Base-by-base conservation (phyloP, 768 basidiomycete genomes). In the Stropharia rugosoannulata region DNA sequence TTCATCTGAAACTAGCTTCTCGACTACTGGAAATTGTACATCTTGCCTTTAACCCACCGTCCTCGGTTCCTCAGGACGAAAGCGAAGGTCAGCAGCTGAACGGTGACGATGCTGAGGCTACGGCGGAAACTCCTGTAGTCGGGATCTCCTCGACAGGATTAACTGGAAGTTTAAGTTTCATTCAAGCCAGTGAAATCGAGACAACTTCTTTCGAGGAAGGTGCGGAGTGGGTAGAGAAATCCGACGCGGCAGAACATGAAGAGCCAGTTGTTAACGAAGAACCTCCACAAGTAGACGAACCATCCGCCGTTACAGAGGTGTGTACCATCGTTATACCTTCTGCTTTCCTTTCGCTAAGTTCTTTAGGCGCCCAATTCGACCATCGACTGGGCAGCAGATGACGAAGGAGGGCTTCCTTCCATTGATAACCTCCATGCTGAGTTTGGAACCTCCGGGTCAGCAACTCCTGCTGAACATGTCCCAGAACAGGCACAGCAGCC, bases 321-420 rank as follows among this genome's bases (percentile, higher is more conserved):
- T 15, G 57, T 16, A 47, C 27, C 51, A 1, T 13, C 38, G 19
- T 15, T 42, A 16, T 47, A 7, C 22, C 47, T 15, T 38, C 27
- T 27, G 8, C 12, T 25, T 15, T 58, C 4, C 44, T 15, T 56
- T 32, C 59, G 11, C 36, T 25, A 18, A 36, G 40, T 39, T 42
- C 51, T 52, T 50, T 51, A 62, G 59, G 54, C 47, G n/a, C 54
- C 64, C 53, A 59, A 66, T 61, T 64, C 65, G 62, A 72, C 82
- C 25, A 77, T 93, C 54, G 87, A 93, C 68, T 93, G 92, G 91
- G 89, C 91, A 13, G 85, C 83, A 40, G 89, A 91, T 54, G 88
- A 90, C n/a, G 87, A 87, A 59, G 82, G 77, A 15, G 89, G 81
- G 5, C 80, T 93, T 13, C 91, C 92, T n/a, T 76, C 89, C 1